Base-by-base conservation (phyloP, 139 green algal species). In the Picochlorum sp. region DNA sequence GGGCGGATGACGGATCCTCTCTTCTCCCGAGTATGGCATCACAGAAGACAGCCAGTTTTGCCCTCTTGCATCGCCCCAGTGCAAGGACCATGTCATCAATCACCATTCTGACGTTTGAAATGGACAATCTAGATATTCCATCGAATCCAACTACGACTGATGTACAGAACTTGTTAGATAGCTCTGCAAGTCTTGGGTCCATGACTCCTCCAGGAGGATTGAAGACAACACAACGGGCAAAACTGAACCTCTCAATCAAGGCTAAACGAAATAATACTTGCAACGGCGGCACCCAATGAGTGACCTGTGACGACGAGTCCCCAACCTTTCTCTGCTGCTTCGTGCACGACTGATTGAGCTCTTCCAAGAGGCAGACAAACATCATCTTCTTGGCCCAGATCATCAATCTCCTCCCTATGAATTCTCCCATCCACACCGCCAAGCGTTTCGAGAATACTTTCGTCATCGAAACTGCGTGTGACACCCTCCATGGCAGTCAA, bases 291-390 rank as follows among this genome's bases (percentile, higher is more conserved):
- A 0, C 85, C 85, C 57, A 91, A 73, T 26, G 61, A 79, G 75
- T 87, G 77, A 15, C 85, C 85, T 28, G 78, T 83, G n/a, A 91
- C 65, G 45, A 88, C 72, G 47, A 91, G 44, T 34, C 70, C 50
- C 82, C 83, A 89, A 34, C 67, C 73, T 5, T 61, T 68, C 15
- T 61, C 14, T n/a, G 26, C 13, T 45, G 21, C 7, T 16, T 24
- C 55, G 18, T 50, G 24, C 11, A 77, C 23, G 10, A 72, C 30
- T 14, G 54, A 66, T 49, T 72, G 63, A 10, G 70, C 70, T 37
- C 70, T 45, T 30, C 30, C 4, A 1, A 77, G 34, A 3, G 54
- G 30, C 32, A 77, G 57, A 6, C 50, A 1, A 37, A 77, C 34
- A 24, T 77, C 56, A 0, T 23, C 8, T 10, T 64, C 47, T 1